Evolutionary conservation across 352 stramenopile genomes (phyloP).

Genomic region (Lagenidium giganteum): DNA sequence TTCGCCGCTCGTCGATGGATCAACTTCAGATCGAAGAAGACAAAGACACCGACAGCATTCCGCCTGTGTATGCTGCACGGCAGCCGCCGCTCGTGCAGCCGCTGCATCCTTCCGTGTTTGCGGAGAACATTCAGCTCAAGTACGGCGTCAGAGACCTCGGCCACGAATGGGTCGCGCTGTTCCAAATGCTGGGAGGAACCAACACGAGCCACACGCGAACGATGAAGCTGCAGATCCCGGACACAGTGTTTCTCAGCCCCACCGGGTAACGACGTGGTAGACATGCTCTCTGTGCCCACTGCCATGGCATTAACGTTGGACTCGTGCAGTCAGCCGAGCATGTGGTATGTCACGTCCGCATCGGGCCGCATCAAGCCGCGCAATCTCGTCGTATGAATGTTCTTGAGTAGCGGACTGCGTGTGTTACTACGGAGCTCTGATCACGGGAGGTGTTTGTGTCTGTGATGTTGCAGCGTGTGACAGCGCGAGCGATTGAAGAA

Average conservation of each 20-base stretch:
- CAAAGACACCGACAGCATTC: no score
- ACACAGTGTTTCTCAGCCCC: conserved; percentile 55
- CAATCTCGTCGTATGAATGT: conserved; percentile 25
- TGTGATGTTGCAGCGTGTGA: conserved; percentile 28
- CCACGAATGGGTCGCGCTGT: conserved; percentile 54
- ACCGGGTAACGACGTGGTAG: conserved; percentile 27
- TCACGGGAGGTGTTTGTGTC: no score
- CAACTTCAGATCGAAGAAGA: no score
- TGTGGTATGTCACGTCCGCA: conserved; percentile 56
- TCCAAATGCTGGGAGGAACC: conserved; percentile 33
- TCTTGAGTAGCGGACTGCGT: neutral
- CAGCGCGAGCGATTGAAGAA: conserved; percentile 30
- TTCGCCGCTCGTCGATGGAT: neutral
- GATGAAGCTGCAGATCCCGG: conserved; percentile 49
- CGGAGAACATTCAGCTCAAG: conserved; percentile 17
- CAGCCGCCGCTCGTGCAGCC: conserved; percentile 54
- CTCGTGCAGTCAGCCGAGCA: conserved; percentile 34
- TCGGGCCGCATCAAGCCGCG: conserved; percentile 33
- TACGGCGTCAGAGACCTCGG: conserved; percentile 37
- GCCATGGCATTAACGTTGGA: no score
- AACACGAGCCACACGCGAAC: conserved; percentile 18
- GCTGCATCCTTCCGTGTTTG: conserved; percentile 31
- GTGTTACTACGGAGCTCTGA: neutral
- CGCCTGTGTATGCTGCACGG: conserved; percentile 37
- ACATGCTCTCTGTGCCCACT: no score